Conservation (phyloP, 331 rosid genomes). For the Cydonia oblonga region DNA sequence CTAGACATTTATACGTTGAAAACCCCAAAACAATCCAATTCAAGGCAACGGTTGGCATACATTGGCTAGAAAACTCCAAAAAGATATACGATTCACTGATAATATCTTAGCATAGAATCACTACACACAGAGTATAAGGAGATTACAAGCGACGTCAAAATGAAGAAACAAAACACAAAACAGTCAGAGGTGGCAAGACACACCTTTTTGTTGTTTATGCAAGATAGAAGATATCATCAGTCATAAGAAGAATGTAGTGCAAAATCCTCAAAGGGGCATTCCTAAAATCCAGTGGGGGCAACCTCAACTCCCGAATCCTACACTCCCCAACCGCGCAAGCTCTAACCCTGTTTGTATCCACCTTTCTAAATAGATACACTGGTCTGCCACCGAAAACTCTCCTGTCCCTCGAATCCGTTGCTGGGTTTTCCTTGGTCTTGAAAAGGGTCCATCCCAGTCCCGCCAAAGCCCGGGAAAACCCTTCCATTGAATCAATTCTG, state of each 20-base stretch:
- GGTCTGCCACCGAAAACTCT: slow-evolving; percentile 15
- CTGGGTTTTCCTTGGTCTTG: slow-evolving; percentile 29
- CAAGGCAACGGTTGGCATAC: not conserved
- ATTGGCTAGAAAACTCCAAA: not conserved
- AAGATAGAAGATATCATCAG: slow-evolving; percentile 52
- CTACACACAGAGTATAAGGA: not conserved
- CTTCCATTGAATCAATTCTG: slow-evolving; percentile 38
- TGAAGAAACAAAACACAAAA: not conserved
- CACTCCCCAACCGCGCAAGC: slow-evolving; percentile 24
- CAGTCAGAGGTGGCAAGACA: not conserved
- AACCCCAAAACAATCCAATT: not conserved
- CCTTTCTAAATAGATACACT: slow-evolving; percentile 41
- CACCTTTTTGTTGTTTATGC: slow-evolving; percentile 20
- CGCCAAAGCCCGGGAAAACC: slow-evolving; percentile 41
- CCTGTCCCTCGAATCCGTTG: slow-evolving; percentile 9
- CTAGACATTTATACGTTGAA: not conserved
- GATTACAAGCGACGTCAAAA: not conserved
- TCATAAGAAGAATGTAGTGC: slow-evolving; percentile 72
- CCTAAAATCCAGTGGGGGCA: slow-evolving; percentile 51
- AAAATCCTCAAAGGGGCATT: slow-evolving; percentile 63
- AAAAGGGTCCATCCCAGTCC: slow-evolving; percentile 60
- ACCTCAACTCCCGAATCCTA: slow-evolving; percentile 47
- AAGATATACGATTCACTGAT: not conserved
- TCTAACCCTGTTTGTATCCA: slow-evolving; percentile 40
- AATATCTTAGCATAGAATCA: not conserved